Base-by-base conservation (phyloP, 192 early-diverging fungal genomes). In the Coemansia sp. region DNA sequence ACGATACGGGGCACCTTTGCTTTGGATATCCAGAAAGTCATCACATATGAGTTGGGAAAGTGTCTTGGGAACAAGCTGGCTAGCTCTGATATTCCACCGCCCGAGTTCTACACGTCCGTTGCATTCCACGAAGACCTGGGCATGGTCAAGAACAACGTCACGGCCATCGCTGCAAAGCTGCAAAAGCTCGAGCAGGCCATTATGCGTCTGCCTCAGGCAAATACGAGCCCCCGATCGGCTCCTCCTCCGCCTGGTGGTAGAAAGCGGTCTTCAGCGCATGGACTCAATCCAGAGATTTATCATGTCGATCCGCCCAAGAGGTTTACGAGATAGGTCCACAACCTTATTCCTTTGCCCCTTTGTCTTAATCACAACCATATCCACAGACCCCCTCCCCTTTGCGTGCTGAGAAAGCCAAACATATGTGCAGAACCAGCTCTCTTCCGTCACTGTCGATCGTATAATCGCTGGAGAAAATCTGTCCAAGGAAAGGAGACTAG, bases 31-130 rank as follows among this genome's bases (percentile, higher is more conserved):
- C 64, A 64, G 7, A 69, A 62, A 24, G 71, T 81, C 6, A 44
- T 81, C 33, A 81, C 78, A 3, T 81, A 81, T 21, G 78, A 81
- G 65, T 23, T 81, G 57, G 78, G 78, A n/a, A 76, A 76, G 33
- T 81, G 73, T 57, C 38, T 81, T 51, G 59, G 53, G 16, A 48
- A 61, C 45, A 66, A 62, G 23, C 62, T 38, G 15, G 26, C 65
- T 12, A 60, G 52, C 5, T 20, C 14, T 4, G 55, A 51, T 14
- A 23, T 51, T 20, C 78, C 78, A 18, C 63, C 78, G 39, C 67
- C 70, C 21, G 78, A 76, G 62, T 81, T 81, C 39, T 81, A 81
- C 39, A 67, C 74, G 30, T 76, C 73, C 5, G 52, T 69, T 7
- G 71, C 67, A 1, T 64, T 81, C 46, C 64, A 65, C n/a, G 68